A percentile compares a stretch with the other conserved stretches of the same genome.
phyloP scores from a whole-genome alignment of 2,329 filamentous ascomycete genomes.

The Magnaporthiopsis rhizophila region DNA sequence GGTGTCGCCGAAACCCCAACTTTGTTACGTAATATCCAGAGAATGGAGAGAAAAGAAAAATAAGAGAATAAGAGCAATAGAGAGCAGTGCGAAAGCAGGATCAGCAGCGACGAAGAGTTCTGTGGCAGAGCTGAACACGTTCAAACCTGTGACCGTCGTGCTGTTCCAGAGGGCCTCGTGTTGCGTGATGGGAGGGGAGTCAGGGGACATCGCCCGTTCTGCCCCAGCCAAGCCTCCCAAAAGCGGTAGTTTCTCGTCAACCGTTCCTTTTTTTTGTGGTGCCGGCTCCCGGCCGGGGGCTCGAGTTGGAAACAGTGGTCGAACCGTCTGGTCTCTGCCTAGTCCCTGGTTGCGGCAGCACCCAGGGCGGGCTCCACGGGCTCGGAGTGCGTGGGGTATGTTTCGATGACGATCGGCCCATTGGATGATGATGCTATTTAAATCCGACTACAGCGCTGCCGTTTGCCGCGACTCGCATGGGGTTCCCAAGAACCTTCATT shows the following conservation, averaged over 20 bases:
- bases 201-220: neutral
- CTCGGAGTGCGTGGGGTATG: too few relatives aligned
- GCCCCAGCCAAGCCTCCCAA: neutral
- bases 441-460: too few relatives aligned
- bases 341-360: too few relatives aligned
- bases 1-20: neutral
- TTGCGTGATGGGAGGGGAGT: neutral
- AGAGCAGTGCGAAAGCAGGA: neutral
- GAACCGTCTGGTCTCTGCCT: too few relatives aligned
- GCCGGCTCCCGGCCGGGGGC: too few relatives aligned
- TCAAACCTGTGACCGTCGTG: neutral
- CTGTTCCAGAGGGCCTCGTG: neutral
- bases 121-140: neutral
- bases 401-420: too few relatives aligned
- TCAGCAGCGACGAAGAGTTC: neutral
- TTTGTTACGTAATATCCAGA: neutral
- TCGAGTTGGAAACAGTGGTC: neutral
- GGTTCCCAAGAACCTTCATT: too few relatives aligned
- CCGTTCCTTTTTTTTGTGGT: neutral
- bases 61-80: too few relatives aligned
- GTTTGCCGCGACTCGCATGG: too few relatives aligned
- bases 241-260: neutral
- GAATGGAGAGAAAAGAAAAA: neutral
- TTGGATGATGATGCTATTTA: too few relatives aligned
- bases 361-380: too few relatives aligned